Evolutionary conservation across 2,329 filamentous ascomycete genomes (phyloP), one percentile per base, ranked within the genome.

Genomic region (Pyrenophora tritici-repentis): DNA sequence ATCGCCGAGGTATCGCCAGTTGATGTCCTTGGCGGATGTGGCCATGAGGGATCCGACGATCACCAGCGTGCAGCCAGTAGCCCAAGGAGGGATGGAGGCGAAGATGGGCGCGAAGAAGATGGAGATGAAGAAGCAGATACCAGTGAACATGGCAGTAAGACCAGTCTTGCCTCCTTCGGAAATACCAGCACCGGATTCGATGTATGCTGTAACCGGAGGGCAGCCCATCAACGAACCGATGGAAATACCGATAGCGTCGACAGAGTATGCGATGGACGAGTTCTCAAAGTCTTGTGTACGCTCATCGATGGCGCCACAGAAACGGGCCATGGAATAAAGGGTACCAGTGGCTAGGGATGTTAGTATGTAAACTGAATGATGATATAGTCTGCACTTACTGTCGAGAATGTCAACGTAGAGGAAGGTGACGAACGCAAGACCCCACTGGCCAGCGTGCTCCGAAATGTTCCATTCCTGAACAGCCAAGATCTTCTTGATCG

Each of bases 91-190:
- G 50, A 95, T 94, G 0, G 89, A 92, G 8, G 91, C 90, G 67
- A 95, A 95, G 50, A 95, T 93, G 0, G 91, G 91, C 0, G 91
- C 90, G 70, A 95, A 95, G 80, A 95, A 95, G 55, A 95, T 83
- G 50, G 89, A 85, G 68, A 95, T 84, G 60, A 73, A 73, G 79
- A 96, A 96, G 75, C 88, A 91, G 42, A 95, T 49, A 4, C 91
- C 91, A 0, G 89, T 87, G 13, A 84, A 79, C 72, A 93, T 89
- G 39, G 90, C 86, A 0, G 90, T 94, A n/a, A 96, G 75, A 13
- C 91, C 91, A 0, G 91, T 95, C 67, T 87, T 86, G 37, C 90
- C 91, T 43, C 91, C 91, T 73, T 96, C 91, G 0, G 89, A 89
- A 57, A 96, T 95, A 63, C 91, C 91, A 7, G 91, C 91, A 67